Evolutionary conservation across 805 yeast species (phyloP), one percentile per base, ranked within the genome.

Genomic region (Hanseniaspora occidentalis): DNA sequence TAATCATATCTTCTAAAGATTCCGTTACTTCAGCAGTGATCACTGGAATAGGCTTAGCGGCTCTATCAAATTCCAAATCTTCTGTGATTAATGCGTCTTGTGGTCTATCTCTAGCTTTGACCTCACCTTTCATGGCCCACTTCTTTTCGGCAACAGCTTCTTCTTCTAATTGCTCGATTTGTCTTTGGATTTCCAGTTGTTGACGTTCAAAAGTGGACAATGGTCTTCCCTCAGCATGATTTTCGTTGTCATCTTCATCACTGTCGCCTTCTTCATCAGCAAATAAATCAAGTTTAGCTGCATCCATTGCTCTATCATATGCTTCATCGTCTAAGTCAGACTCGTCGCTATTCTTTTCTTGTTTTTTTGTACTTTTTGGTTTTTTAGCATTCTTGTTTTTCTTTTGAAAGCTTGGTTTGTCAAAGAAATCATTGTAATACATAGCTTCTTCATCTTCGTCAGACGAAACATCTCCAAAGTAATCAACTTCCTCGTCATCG

Each of bases 71-170:
- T 49, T 86, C 94, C 40, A 89, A 64, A 33, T 73, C 85, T 51
- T 83, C 95, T 34, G 78, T 79, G 43, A 92, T 60, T 31, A 92
- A 66, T 1, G 96, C 79, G 63, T 92, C 96, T 35, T 68, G 66
- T 6, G 94, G 95, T 55, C 98, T 71, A 48, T 79, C 81, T 46
- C 71, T 75, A 2, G 86, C 83, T 43, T 73, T 71, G 1, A 84
- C 86, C 62, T 92, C 98, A 62, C 98, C 98, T 51, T 78, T 81
- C 74, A 89, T 70, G 6, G 95, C 77, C 98, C 98, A 89, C 52
- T 77, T 77, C 64, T 92, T 89, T 43, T 81, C 89, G 3, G 88
- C 92, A 23, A 89, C 77, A 14, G 92, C 79, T 57, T 88, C 96
- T 35, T 77, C 75, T 61, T 89, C 98, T 38, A 88, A 66, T 49